Evolutionary conservation across 176 grass and related monocot species (phyloP).

Genomic region (Dendrocalamus sinicus): DNA sequence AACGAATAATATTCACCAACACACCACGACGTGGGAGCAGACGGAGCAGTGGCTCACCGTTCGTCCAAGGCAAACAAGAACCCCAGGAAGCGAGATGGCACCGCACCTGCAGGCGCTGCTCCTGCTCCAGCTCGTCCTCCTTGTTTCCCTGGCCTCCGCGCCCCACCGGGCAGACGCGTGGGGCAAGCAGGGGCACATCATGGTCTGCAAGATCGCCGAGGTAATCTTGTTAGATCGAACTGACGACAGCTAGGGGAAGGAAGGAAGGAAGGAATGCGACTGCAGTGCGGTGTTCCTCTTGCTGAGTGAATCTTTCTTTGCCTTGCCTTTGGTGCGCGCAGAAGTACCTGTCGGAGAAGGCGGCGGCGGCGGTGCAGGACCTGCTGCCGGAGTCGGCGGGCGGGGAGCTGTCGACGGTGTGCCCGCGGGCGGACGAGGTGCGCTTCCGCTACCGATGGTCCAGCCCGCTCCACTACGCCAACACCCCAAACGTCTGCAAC

Average conservation of each 20-base stretch:
- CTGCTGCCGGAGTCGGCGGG: conserved; percentile 69
- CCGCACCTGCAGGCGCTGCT: conserved; percentile 27
- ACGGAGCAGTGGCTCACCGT: too few relatives aligned
- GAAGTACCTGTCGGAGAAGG: conserved; percentile 69
- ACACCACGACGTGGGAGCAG: too few relatives aligned
- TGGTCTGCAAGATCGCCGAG: conserved; percentile 94
- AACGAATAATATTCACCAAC: too few relatives aligned
- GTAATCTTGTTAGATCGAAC: conserved; percentile 37
- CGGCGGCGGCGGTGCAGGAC: conserved; percentile 63
- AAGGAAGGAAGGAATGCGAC: neutral
- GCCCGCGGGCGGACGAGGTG: conserved; percentile 79
- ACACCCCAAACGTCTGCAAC: conserved; percentile 81
- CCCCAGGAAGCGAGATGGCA: neutral
- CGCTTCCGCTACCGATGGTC: conserved; percentile 79
- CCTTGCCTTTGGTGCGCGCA: conserved; percentile 12
- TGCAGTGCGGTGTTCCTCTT: neutral
- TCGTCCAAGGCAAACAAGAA: too few relatives aligned
- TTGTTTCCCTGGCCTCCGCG: conserved; percentile 41
- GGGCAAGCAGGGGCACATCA: conserved; percentile 97
- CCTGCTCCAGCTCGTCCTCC: conserved; percentile 28
- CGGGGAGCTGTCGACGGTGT: conserved; percentile 77
- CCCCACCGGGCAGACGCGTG: conserved; percentile 50
- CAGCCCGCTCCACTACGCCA: conserved; percentile 81
- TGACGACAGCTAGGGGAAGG: neutral
- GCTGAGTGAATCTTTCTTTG: neutral